phyloP scores from a whole-genome alignment of 345 rosid genomes.

The Citropsis articulata region DNA sequence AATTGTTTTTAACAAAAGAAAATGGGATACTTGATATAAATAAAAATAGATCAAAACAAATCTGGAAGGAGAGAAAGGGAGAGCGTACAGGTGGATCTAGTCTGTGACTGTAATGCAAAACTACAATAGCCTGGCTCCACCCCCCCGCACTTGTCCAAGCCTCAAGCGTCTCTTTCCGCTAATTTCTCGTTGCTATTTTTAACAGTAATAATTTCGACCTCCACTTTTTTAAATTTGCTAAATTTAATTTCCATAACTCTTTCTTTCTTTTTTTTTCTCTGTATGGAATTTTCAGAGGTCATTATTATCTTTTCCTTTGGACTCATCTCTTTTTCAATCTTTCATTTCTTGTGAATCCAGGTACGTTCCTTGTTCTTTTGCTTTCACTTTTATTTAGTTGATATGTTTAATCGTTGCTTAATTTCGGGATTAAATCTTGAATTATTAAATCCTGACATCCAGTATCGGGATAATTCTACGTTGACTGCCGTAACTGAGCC shows the following conservation, averaged over 20 bases:
- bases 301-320: neutral
- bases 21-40: neutral
- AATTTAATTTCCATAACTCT: neutral
- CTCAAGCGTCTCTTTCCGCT: conserved; percentile 7
- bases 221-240: neutral
- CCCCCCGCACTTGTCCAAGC: conserved; percentile 23
- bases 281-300: conserved; percentile 3
- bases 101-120: conserved; percentile 1
- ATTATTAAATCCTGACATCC: neutral
- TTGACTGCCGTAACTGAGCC: neutral
- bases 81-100: conserved; percentile 20
- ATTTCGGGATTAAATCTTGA: neutral
- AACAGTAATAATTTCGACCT: conserved; percentile 15
- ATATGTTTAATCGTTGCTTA: neutral
- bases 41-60: neutral
- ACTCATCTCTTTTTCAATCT: neutral
- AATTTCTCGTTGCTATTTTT: conserved; percentile 14
- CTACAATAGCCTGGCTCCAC: conserved; percentile 8
- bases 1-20: neutral
- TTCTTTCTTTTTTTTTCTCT: neutral
- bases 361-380: conserved; percentile 15
- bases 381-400: neutral
- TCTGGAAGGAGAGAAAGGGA: conserved; percentile 6
- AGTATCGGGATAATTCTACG: neutral
- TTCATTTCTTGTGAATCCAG: conserved; percentile 16